phyloP scores from a whole-genome alignment of 2,329 filamentous ascomycete species.

The Plenodomus lindquistii region DNA sequence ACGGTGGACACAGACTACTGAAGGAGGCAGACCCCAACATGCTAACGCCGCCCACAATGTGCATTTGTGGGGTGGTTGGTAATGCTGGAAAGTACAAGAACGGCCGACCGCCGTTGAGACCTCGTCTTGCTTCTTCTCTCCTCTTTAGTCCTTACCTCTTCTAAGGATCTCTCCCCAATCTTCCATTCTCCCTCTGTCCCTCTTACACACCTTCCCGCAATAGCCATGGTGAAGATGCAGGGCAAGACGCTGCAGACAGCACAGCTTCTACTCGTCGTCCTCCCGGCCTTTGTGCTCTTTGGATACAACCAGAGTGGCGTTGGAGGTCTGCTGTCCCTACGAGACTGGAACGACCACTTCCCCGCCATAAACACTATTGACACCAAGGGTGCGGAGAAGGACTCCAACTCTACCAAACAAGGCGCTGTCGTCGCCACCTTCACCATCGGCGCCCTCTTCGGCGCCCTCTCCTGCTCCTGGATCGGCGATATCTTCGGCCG shows the following conservation, averaged over 20 bases:
- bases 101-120: slow-evolving; percentile 4
- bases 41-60: slow-evolving; percentile 13
- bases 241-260: slow-evolving; percentile 34
- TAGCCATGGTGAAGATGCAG: not conserved
- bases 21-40: slow-evolving; percentile 1
- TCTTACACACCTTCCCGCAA: slow-evolving; percentile 11
- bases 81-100: slow-evolving; percentile 20
- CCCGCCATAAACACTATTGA: slow-evolving; percentile 55
- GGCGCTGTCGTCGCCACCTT: slow-evolving; percentile 52
- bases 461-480: slow-evolving; percentile 51
- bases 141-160: slow-evolving; percentile 3
- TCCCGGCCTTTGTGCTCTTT: slow-evolving; percentile 53
- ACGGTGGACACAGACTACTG: slow-evolving; percentile 7
- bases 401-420: slow-evolving; percentile 51
- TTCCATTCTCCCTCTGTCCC: slow-evolving; percentile 5
- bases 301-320: slow-evolving; percentile 58
- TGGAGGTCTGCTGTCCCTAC: slow-evolving; percentile 52
- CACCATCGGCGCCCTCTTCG: slow-evolving; percentile 53
- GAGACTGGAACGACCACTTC: slow-evolving; percentile 50
- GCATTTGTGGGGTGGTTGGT: slow-evolving; percentile 24
- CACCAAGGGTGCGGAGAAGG: slow-evolving; percentile 48
- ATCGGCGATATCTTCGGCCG: slow-evolving; percentile 53
- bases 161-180: not conserved
- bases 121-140: slow-evolving; percentile 2
- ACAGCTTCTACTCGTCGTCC: slow-evolving; percentile 45